Base-by-base conservation (phyloP, 371 early-diverging fungal species). In the Mucor lusitanicus region DNA sequence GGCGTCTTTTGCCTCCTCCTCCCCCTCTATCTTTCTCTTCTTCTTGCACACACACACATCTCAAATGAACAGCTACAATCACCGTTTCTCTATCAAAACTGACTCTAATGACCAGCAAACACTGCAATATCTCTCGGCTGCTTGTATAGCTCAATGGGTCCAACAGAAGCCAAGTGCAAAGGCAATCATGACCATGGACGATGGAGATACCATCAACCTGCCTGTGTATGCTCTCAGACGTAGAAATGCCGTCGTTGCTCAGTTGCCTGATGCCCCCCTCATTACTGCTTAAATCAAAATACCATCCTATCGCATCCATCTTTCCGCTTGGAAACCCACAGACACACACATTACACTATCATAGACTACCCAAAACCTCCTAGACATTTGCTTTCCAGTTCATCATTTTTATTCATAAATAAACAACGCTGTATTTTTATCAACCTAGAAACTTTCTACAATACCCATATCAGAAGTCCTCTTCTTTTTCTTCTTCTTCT, bases 401-500 rank as follows among this genome's bases (percentile, higher is more conserved):
- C 23, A 40, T 37, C 21, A 37, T 59, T 53, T n/a, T 53, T 27
- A 53, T 53, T 27, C 27, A 53, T 53, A 21, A 53, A 53, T 53
- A 53, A 53, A 53, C 11, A 46, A 13, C 8, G 4, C n/a, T 44
- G 44, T 44, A 44, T n/a, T 44, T 44, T 44, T 44, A 44, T n/a
- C 17, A 17, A 17, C 8, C n/a, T 44, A 44, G n/a, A 44, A 44
- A 44, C 44, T 44, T 44, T 44, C 44, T 1, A 44, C n/a, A 44
- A 44, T 44, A 44, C 44, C 44, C n/a, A 44, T n/a, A 19, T 44
- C 44, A 19, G 19, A 5, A 11, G 80, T 77, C 65, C 85, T 87
- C 71, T 87, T 87, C 72, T 87, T 87, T 70, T 85, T 87, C 56
- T 82, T 78, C 59, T 87, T 84, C 28, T 85, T 84, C 37, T 79